A percentile compares a stretch with the other conserved stretches of the same genome.
Conservation (phyloP, 331 rosid genomes). For the Prunus yedoensis region DNA sequence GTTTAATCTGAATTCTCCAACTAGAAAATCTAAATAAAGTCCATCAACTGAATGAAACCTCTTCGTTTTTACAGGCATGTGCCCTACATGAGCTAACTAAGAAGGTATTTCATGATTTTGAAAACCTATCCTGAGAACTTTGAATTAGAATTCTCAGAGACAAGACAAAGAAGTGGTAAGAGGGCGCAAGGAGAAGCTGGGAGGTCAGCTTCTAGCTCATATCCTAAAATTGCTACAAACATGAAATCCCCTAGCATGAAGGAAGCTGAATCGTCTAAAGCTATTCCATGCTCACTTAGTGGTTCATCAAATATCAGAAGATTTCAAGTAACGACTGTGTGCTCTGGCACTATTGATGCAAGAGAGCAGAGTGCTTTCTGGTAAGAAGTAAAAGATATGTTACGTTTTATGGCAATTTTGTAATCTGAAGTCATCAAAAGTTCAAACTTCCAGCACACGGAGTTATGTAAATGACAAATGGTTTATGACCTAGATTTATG, state of each 20-base stretch:
- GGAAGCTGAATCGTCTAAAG: conserved; percentile 23
- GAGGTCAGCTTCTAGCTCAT: conserved; percentile 23
- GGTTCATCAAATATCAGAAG: conserved; percentile 28
- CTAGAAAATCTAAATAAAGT: conserved; percentile 2
- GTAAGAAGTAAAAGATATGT: conserved; percentile 26
- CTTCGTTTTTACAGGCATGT: conserved; percentile 51
- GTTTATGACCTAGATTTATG: too few species aligned
- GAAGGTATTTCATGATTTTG: conserved; percentile 44
- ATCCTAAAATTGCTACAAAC: conserved; percentile 5
- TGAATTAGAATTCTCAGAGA: conserved; percentile 45
- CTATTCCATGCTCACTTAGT: conserved; percentile 22
- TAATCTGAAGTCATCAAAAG: background rate
- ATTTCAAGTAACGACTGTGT: conserved; percentile 19
- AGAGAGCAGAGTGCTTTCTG: conserved; percentile 27
- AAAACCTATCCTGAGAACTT: conserved; percentile 50
- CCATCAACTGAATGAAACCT: conserved; percentile 3
- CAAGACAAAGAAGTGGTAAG: conserved; percentile 34
- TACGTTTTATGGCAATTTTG: background rate
- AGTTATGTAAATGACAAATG: too few species aligned
- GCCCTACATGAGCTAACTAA: conserved; percentile 48
- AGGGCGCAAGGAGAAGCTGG: conserved; percentile 37
- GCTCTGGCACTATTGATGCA: conserved; percentile 16
- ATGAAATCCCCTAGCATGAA: conserved; percentile 29
- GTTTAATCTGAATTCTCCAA: background rate
- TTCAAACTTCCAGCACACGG: too few species aligned